phyloP scores from a whole-genome alignment of 345 rosid genomes.

The Acer yangbiense region DNA sequence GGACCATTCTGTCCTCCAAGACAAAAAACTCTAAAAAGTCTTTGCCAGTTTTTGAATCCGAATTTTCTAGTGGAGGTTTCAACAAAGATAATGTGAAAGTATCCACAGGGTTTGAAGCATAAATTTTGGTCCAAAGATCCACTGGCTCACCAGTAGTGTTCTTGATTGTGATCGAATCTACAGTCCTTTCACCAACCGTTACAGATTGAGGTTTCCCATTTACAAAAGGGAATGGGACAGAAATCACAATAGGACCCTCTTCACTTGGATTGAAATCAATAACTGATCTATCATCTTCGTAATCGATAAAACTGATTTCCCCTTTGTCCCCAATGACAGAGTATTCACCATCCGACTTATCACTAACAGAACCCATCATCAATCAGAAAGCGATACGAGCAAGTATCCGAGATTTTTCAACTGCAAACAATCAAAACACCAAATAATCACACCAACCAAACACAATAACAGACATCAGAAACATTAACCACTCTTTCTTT shows the following conservation, averaged over 20 bases:
- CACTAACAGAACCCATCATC: conserved; percentile 51
- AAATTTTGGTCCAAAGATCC: conserved; percentile 70
- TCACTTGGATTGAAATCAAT: conserved; percentile 48
- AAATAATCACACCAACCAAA: conserved; percentile 4
- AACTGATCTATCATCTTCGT: conserved; percentile 54
- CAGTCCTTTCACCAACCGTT: conserved; percentile 53
- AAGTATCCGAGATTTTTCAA: not conserved
- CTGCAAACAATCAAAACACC: not conserved
- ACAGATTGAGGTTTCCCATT: conserved; percentile 67
- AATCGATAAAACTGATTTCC: conserved; percentile 74
- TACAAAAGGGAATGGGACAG: conserved; percentile 68
- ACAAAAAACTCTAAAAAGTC: conserved; percentile 46
- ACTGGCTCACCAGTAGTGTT: conserved; percentile 58
- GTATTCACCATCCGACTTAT: conserved; percentile 61
- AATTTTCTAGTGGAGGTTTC: conserved; percentile 54
- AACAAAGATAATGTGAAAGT: conserved; percentile 67
- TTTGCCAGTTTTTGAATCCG: conserved; percentile 18
- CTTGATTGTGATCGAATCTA: conserved; percentile 50
- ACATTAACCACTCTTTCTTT: not conserved
- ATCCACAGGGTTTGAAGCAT: conserved; percentile 57
- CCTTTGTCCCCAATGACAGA: conserved; percentile 78
- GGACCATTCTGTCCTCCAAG: conserved; percentile 85
- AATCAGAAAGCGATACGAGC: not conserved
- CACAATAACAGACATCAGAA: not conserved
- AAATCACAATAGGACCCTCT: conserved; percentile 60